Conservation (phyloP, 2,329 filamentous ascomycete genomes). For the Apiospora koreana region DNA sequence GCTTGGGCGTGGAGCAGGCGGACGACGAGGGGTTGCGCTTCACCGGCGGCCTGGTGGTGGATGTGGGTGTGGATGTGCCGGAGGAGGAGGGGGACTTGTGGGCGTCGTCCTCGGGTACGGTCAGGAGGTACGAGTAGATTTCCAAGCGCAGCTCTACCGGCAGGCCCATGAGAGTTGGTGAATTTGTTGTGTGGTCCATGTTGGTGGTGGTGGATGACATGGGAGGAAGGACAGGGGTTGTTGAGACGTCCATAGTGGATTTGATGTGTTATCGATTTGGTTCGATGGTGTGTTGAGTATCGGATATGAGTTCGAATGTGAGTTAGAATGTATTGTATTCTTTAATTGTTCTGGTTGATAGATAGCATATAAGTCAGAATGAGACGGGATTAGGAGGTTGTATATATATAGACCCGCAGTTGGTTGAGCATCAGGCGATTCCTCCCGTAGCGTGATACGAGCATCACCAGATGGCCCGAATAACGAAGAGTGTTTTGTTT, state of each 20-base stretch:
- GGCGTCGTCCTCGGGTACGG: constrained; percentile 27
- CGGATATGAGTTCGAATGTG: neutral
- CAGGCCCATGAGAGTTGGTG: constrained; percentile 38
- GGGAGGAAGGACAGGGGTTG: no score
- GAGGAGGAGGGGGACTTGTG: constrained; percentile 17
- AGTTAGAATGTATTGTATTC: neutral
- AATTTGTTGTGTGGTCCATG: neutral
- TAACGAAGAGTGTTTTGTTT: neutral
- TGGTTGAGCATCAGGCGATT: neutral
- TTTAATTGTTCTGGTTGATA: neutral
- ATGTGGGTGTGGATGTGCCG: constrained; percentile 11
- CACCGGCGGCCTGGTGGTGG: constrained; percentile 13
- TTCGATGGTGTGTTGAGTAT: neutral
- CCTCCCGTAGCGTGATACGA: neutral
- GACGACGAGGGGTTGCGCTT: neutral
- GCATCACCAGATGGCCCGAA: constrained; percentile 1
- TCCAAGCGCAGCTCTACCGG: constrained; percentile 48
- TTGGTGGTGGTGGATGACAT: neutral
- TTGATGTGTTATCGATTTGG: no score
- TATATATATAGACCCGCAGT: neutral
- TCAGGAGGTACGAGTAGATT: constrained; percentile 46
- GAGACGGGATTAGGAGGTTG: neutral
- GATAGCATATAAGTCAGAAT: neutral
- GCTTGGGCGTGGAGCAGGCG: constrained; percentile 18
- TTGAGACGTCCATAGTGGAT: no score